A percentile compares a stretch with the other conserved stretches of the same genome.
Evolutionary conservation across 352 stramenopile species (phyloP).

Genomic region (Globisporangium nunn): DNA sequence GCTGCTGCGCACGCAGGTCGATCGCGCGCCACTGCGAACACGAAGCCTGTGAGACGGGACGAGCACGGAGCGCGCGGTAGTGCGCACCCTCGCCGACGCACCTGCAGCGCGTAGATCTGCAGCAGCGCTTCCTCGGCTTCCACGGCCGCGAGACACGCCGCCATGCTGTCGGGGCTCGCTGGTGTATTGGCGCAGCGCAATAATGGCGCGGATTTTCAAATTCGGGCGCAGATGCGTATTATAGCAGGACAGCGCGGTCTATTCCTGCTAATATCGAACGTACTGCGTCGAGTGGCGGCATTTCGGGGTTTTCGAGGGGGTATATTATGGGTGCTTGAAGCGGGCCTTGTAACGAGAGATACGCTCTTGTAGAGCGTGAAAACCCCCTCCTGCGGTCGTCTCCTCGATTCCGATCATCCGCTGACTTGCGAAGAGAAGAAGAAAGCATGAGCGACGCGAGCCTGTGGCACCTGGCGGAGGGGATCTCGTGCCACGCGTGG

Average conservation of each 20-base stretch:
- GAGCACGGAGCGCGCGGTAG: not conserved
- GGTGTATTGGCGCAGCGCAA: too few relatives aligned
- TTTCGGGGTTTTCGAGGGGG: not conserved
- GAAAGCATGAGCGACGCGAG: conserved; percentile 33
- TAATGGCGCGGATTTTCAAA: conserved; percentile 3
- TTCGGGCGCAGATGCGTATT: not conserved
- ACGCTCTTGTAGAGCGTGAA: not conserved
- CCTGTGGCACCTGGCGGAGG: conserved; percentile 73
- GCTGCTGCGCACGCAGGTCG: conserved; percentile 42
- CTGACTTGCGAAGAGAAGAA: not conserved
- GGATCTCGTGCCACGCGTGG: conserved; percentile 90
- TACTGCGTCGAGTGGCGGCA: too few relatives aligned
- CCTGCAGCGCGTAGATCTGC: conserved; percentile 56
- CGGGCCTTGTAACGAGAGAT: conserved; percentile 27
- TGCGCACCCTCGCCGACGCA: conserved; percentile 6
- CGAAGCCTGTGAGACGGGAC: too few relatives aligned
- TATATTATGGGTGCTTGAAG: conserved; percentile 4
- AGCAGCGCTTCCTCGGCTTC: conserved; percentile 50
- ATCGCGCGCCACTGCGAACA: conserved; percentile 46
- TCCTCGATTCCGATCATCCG: conserved; percentile 6
- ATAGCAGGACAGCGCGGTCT: not conserved
- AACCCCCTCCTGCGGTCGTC: conserved; percentile 2
- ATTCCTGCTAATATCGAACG: too few relatives aligned
- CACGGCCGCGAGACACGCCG: conserved; percentile 12
- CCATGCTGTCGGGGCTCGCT: conserved; percentile 11